Conservation (phyloP, 495 filamentous ascomycete genomes). For the Hypoxylon crocopeplum region DNA sequence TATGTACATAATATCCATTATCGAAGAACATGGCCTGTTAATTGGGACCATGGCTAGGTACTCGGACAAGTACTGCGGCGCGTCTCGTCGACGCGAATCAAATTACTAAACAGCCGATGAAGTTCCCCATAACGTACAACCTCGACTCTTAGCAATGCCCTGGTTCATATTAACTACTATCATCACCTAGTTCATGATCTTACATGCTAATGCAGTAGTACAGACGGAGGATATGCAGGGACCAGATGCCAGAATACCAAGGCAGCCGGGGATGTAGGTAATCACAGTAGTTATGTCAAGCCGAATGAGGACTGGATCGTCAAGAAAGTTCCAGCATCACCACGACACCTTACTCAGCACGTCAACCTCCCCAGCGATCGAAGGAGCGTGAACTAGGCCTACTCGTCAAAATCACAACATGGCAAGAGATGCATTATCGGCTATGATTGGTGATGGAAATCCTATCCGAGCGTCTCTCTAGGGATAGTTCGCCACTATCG, state of each 20-base stretch:
- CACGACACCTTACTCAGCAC: slow-evolving; percentile 6
- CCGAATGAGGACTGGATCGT: too few relatives aligned
- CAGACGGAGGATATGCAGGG: not conserved
- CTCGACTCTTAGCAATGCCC: slow-evolving; percentile 17
- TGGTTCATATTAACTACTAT: slow-evolving; percentile 1
- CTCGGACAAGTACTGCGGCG: slow-evolving; percentile 6
- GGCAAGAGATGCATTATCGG: not conserved
- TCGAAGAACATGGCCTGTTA: slow-evolving; percentile 16
- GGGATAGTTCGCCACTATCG: not conserved
- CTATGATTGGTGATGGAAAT: too few relatives aligned
- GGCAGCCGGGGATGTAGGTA: too few relatives aligned
- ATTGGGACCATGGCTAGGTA: slow-evolving; percentile 14
- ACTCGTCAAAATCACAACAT: slow-evolving; percentile 13
- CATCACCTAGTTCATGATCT: slow-evolving; percentile 13
- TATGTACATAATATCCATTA: slow-evolving; percentile 5
- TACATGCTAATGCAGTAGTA: too few relatives aligned
- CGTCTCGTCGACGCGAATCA: slow-evolving; percentile 16
- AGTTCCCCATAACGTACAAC: slow-evolving; percentile 21
- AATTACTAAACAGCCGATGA: slow-evolving; percentile 8
- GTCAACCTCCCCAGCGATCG: slow-evolving; percentile 1
- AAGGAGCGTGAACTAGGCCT: not conserved
- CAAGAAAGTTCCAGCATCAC: too few relatives aligned
- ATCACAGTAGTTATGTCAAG: too few relatives aligned
- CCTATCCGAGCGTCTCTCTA: not conserved
- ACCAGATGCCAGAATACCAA: not conserved